Conservation (phyloP, 495 filamentous ascomycete species). For the Daldinia grandis region DNA sequence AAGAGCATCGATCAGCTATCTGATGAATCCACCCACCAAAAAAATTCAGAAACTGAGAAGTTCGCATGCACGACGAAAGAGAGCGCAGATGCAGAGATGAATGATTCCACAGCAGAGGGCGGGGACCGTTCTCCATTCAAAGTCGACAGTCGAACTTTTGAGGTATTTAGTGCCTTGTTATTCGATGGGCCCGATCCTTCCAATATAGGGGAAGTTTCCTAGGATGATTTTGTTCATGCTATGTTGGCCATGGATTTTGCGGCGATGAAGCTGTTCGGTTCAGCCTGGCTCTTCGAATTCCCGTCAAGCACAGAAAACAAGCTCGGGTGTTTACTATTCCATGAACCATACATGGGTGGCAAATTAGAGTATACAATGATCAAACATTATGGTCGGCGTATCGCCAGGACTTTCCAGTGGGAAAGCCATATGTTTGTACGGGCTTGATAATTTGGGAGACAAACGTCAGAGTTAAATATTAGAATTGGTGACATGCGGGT, state of each 20-base stretch:
- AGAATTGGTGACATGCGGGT: not conserved
- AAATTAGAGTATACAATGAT: not conserved
- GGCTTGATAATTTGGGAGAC: not conserved
- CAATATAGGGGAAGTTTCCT: constrained; percentile 53
- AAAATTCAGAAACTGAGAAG: not conserved
- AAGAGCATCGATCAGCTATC: not conserved
- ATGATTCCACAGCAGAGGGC: not conserved
- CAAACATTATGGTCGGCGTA: constrained; percentile 13
- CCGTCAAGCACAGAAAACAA: not conserved
- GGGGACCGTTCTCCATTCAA: not conserved
- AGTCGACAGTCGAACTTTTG: constrained; percentile 21
- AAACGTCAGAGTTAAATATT: not conserved
- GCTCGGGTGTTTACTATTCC: constrained; percentile 52
- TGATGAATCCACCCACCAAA: not conserved
- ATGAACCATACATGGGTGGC: constrained; percentile 55
- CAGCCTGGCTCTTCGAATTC: constrained; percentile 62
- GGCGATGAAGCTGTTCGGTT: constrained; percentile 61
- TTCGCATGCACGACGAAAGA: not conserved
- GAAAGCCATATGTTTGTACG: not conserved
- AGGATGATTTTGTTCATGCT: constrained; percentile 63
- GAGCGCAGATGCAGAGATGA: too few relatives aligned
- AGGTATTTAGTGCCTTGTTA: constrained; percentile 10
- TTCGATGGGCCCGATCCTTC: constrained; percentile 2
- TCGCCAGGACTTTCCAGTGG: constrained; percentile 1
- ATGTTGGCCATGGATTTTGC: constrained; percentile 58